These are phyloP conservation scores for Oxytropis ochrocephala DNA, from an alignment of 306 rosid species.

Conservation along the genomic window DNA sequence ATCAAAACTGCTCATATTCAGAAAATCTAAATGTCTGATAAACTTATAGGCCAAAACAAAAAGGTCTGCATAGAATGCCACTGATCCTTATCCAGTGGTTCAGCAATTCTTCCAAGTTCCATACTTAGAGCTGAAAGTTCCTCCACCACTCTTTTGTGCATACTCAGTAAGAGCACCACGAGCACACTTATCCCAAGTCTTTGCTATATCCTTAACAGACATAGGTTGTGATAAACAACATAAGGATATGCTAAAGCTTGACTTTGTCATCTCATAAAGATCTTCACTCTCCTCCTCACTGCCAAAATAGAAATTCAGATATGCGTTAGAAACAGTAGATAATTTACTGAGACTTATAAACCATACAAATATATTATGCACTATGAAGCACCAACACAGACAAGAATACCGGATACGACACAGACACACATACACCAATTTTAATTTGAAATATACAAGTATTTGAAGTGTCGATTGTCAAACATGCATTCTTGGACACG, in stretches of 20 bases:
- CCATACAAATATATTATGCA: not conserved
- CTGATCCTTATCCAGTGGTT: constrained; percentile 37
- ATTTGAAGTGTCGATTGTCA: too few species aligned
- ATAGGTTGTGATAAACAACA: constrained; percentile 76
- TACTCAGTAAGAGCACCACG: constrained; percentile 66
- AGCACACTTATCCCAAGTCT: constrained; percentile 83
- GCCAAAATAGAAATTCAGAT: constrained; percentile 18
- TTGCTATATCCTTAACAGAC: constrained; percentile 70
- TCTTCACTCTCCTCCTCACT: constrained; percentile 77
- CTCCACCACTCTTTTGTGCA: constrained; percentile 88
- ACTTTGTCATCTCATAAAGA: constrained; percentile 72
- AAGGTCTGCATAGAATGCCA: not conserved
- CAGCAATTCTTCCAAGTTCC: constrained; percentile 76
- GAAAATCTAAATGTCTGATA: not conserved
- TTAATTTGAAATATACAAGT: too few species aligned
- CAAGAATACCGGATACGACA: too few species aligned
- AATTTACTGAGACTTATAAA: not conserved
- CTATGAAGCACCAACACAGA: too few species aligned
- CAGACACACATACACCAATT: too few species aligned
- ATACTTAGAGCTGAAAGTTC: constrained; percentile 84
- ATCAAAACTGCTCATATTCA: not conserved
- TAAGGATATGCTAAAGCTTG: constrained; percentile 68
- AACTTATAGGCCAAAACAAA: not conserved
- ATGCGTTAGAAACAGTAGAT: not conserved
- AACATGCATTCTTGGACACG: too few species aligned